These are phyloP conservation scores for Talaromyces marneffei DNA, from an alignment of 2,329 filamentous ascomycete genomes.

Conservation along the genomic window DNA sequence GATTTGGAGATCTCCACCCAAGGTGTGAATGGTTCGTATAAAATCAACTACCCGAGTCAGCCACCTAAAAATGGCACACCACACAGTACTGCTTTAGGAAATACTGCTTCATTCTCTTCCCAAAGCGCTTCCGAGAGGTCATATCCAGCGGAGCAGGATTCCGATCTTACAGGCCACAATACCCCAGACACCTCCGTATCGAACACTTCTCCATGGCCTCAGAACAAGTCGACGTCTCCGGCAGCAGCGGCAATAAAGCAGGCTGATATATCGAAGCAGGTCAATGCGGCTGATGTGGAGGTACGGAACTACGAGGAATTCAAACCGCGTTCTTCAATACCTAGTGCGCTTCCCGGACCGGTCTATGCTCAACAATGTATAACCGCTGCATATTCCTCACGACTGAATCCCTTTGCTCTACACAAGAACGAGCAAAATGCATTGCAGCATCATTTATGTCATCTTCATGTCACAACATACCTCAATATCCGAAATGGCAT, in stretches of 20 bases:
- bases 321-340: slow-evolving; percentile 76
- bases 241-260: not conserved
- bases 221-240: not conserved
- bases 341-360: slow-evolving; percentile 61
- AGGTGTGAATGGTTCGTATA: not conserved
- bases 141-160: slow-evolving; percentile 17
- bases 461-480: slow-evolving; percentile 87
- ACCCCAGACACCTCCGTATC: slow-evolving; percentile 27
- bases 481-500: slow-evolving; percentile 95
- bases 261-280: not conserved
- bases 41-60: not conserved
- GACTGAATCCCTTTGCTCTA: slow-evolving; percentile 81
- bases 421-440: slow-evolving; percentile 79
- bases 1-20: not conserved
- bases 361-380: slow-evolving; percentile 92
- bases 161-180: slow-evolving; percentile 18
- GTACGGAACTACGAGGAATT: slow-evolving; percentile 44
- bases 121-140: slow-evolving; percentile 14
- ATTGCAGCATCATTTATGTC: slow-evolving; percentile 73
- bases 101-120: slow-evolving; percentile 12
- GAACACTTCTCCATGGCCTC: slow-evolving; percentile 9
- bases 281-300: not conserved
- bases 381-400: slow-evolving; percentile 78
- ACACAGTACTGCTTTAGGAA: not conserved
- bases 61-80: not conserved